Conservation (phyloP, 805 yeast genomes). For the Wickerhamiella hasegawae region DNA sequence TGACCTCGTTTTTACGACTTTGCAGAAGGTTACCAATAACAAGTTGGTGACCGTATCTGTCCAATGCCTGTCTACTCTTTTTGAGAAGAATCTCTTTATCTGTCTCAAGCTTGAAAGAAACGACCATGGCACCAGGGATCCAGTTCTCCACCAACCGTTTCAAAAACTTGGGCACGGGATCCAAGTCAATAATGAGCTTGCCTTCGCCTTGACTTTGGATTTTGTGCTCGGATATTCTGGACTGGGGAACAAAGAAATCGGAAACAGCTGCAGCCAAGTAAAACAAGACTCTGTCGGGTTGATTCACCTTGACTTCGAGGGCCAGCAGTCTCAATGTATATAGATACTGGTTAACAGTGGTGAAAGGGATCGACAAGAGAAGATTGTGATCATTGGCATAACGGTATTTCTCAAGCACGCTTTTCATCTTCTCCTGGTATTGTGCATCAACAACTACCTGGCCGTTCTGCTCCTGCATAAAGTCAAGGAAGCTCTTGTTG, state of each 20-base stretch:
- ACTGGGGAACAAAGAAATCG: constrained; percentile 82
- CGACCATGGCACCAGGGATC: constrained; percentile 92
- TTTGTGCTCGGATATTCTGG: constrained; percentile 81
- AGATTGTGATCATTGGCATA: constrained; percentile 34
- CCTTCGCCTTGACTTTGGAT: constrained; percentile 63
- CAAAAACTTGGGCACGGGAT: constrained; percentile 91
- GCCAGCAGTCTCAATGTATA: constrained; percentile 65
- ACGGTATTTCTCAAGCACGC: constrained; percentile 33
- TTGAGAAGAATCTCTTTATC: constrained; percentile 52
- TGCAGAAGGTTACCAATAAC: constrained; percentile 90
- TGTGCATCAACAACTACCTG: constrained; percentile 44
- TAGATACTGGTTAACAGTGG: constrained; percentile 87
- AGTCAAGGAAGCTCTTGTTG: constrained; percentile 73
- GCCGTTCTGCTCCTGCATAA: constrained; percentile 38
- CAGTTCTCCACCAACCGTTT: constrained; percentile 76
- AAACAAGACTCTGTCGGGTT: constrained; percentile 40
- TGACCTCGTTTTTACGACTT: constrained; percentile 75
- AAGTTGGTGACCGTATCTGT: constrained; percentile 77
- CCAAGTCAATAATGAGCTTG: constrained; percentile 67
- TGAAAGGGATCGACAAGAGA: constrained; percentile 67
- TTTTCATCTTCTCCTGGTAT: constrained; percentile 44
- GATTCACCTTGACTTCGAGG: constrained; percentile 38
- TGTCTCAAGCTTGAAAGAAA: constrained; percentile 87
- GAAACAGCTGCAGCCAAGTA: constrained; percentile 96
- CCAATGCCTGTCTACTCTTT: constrained; percentile 67